Evolutionary conservation across 2,329 filamentous ascomycete species (phyloP).

Genomic region (Hypoxylon sp.): DNA sequence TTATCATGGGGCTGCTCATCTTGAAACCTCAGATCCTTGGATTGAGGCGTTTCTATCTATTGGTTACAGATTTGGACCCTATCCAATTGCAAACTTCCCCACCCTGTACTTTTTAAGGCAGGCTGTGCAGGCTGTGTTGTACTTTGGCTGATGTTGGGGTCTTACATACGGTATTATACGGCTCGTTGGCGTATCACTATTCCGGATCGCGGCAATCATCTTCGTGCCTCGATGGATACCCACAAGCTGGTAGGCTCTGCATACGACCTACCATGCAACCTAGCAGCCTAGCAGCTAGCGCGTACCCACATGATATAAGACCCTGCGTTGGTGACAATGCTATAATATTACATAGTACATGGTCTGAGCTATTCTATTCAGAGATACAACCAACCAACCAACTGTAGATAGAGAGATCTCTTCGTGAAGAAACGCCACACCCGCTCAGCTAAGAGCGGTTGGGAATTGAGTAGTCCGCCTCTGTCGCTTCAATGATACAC

Average conservation of each 20-base stretch:
- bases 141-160: conserved; percentile 11
- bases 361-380: conserved; percentile 5
- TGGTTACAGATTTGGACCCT: conserved; percentile 18
- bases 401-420: conserved; percentile 16
- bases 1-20: conserved; percentile 31
- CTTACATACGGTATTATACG: conserved; percentile 27
- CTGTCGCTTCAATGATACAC: conserved; percentile 28
- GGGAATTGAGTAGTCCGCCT: conserved; percentile 9
- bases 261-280: conserved; percentile 23
- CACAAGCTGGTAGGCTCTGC: conserved; percentile 30
- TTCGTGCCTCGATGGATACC: conserved; percentile 32
- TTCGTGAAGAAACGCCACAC: conserved; percentile 24
- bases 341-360: conserved; percentile 14
- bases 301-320: conserved; percentile 41
- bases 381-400: conserved; percentile 26
- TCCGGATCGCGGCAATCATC: conserved; percentile 33
- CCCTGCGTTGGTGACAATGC: conserved; percentile 39
- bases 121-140: conserved; percentile 21
- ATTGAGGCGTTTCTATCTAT: conserved; percentile 16
- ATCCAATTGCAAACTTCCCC: conserved; percentile 18
- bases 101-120: conserved; percentile 25
- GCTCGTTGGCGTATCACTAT: conserved; percentile 15
- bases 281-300: conserved; percentile 13
- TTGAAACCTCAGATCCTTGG: conserved; percentile 32
- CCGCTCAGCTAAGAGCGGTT: conserved; percentile 8